A percentile compares a stretch with the other conserved stretches of the same genome.
Evolutionary conservation across 2,329 filamentous ascomycete genomes (phyloP).

Genomic region (Lachnellula subtilissima): DNA sequence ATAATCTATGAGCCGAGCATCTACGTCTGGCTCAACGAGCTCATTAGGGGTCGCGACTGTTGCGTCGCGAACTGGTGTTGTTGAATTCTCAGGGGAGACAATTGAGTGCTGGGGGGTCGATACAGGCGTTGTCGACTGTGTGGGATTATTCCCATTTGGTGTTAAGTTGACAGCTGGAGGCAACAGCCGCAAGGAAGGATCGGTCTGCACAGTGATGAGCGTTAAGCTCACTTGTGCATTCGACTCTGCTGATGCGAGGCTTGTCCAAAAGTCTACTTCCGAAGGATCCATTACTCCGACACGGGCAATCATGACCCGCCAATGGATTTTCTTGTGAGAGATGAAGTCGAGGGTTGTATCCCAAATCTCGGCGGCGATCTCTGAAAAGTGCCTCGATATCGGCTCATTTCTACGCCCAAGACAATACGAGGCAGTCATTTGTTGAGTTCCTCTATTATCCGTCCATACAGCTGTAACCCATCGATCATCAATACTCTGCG

Average conservation of each 20-base stretch:
- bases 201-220: constrained; percentile 60
- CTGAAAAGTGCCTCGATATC: constrained; percentile 49
- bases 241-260: constrained; percentile 47
- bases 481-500: constrained; percentile 66
- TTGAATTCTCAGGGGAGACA: constrained; percentile 54
- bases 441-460: constrained; percentile 68
- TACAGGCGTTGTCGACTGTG: constrained; percentile 51
- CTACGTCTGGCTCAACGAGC: constrained; percentile 51
- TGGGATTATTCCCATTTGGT: constrained; percentile 38
- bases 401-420: constrained; percentile 54
- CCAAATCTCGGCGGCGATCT: constrained; percentile 74
- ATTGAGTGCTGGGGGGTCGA: constrained; percentile 60
- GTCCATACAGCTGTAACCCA: constrained; percentile 82
- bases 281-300: constrained; percentile 62
- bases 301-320: constrained; percentile 73
- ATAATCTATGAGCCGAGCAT: constrained; percentile 65
- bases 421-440: constrained; percentile 70
- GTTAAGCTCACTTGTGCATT: constrained; percentile 49
- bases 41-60: constrained; percentile 31
- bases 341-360: constrained; percentile 71
- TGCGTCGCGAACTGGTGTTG: constrained; percentile 21
- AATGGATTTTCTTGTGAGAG: constrained; percentile 64
- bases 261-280: constrained; percentile 58
- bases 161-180: constrained; percentile 48
- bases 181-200: constrained; percentile 58